Percentiles rank a stretch among this genome's conserved stretches.
These are phyloP conservation scores for Melastoma malabathricum DNA, from an alignment of 345 rosid genomes.

Conservation along the genomic window DNA sequence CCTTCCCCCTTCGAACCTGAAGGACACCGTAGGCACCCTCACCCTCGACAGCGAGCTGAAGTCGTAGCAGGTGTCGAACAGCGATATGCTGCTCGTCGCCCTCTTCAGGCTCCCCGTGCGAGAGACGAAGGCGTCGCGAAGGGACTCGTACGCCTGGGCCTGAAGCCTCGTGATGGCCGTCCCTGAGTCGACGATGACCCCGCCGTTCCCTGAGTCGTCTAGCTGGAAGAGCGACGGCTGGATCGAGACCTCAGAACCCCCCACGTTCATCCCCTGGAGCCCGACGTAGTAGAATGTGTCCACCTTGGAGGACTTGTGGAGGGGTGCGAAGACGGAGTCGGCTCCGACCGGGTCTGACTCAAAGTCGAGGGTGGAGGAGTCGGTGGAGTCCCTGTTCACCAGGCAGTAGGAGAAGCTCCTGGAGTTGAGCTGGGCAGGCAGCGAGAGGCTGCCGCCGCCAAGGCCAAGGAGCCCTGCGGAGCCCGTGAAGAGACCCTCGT, in stretches of 20 bases:
- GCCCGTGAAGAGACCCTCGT: conserved; percentile 71
- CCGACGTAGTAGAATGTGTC: conserved; percentile 85
- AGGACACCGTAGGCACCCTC: conserved; percentile 65
- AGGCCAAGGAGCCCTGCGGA: conserved; percentile 85
- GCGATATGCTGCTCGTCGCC: conserved; percentile 31
- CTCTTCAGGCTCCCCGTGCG: conserved; percentile 21
- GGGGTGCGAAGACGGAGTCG: conserved; percentile 47
- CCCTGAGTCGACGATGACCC: conserved; percentile 79
- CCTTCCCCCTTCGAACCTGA: conserved; percentile 49
- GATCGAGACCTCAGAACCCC: conserved; percentile 45
- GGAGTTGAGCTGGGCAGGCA: conserved; percentile 64
- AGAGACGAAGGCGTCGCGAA: conserved; percentile 60
- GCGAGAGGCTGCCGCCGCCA: conserved; percentile 79
- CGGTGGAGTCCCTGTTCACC: conserved; percentile 64
- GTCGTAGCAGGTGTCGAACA: conserved; percentile 93
- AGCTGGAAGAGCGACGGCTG: conserved; percentile 44
- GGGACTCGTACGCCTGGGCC: conserved; percentile 59
- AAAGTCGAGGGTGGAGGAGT: conserved; percentile 68
- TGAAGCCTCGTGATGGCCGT: conserved; percentile 82
- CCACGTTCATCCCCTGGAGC: conserved; percentile 73
- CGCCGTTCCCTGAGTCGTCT: conserved; percentile 67
- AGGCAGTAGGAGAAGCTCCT: conserved; percentile 75
- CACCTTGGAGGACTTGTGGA: conserved; percentile 39
- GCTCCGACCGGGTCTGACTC: conserved; percentile 30
- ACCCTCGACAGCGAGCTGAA: conserved; percentile 46